Conservation (phyloP, 2,329 filamentous ascomycete species). For the Berkeleyomyces rouxiae region DNA sequence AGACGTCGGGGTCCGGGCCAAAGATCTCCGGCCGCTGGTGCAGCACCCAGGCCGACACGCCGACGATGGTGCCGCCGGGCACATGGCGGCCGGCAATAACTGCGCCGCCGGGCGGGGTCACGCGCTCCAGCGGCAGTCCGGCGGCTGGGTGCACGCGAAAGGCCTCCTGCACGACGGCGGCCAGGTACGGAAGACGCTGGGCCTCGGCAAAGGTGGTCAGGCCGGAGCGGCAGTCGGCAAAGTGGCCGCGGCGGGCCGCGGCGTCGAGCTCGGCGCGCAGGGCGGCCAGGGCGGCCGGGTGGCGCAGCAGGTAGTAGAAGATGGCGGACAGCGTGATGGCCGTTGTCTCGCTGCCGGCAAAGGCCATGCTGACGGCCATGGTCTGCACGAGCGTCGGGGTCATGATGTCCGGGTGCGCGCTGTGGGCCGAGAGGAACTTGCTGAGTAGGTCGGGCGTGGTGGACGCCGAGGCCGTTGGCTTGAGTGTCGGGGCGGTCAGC, state of each 20-base stretch:
- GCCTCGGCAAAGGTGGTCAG: conserved; percentile 53
- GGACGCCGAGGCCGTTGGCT: conserved; percentile 20
- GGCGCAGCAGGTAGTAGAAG: conserved; percentile 58
- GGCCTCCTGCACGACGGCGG: conserved; percentile 62
- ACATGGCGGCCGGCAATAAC: conserved; percentile 45
- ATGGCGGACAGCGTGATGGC: conserved; percentile 55
- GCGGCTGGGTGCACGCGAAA: conserved; percentile 62
- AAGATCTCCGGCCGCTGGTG: conserved; percentile 46
- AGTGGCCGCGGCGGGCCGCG: conserved; percentile 34
- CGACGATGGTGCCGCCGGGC: conserved; percentile 55
- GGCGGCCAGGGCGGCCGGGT: conserved; percentile 35
- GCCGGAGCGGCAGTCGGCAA: conserved; percentile 35
- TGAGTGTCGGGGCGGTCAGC: conserved; percentile 15
- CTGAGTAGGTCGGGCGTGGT: conserved; percentile 45
- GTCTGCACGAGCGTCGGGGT: conserved; percentile 51
- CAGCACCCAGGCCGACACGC: conserved; percentile 59
- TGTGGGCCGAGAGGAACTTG: conserved; percentile 54
- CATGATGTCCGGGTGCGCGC: conserved; percentile 55
- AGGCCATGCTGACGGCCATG: conserved; percentile 54
- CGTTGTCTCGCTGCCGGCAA: conserved; percentile 65
- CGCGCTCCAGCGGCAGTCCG: conserved; percentile 54
- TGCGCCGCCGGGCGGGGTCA: conserved; percentile 48
- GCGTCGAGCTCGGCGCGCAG: conserved; percentile 47
- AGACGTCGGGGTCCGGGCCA: conserved; percentile 47
- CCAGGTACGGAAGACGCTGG: conserved; percentile 57